phyloP scores from a whole-genome alignment of 1,139 yeast species.

The Wickerhamomyces sp. region DNA sequence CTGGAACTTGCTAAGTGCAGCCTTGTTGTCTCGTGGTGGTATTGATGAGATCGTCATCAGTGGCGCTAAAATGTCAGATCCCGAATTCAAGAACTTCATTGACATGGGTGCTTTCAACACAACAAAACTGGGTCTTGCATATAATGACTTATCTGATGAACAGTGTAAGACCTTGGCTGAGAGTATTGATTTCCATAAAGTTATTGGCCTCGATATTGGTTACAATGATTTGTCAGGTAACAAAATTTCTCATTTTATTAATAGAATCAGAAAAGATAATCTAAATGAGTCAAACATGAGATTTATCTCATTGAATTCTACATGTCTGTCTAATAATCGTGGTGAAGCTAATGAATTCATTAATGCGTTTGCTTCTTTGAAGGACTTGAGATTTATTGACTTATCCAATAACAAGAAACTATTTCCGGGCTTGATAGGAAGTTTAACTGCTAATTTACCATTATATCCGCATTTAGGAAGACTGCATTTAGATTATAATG shows the following conservation, averaged over 20 bases:
- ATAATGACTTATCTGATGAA: conserved; percentile 49
- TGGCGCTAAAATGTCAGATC: conserved; percentile 62
- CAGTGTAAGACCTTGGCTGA: conserved; percentile 49
- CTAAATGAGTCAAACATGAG: conserved; percentile 29
- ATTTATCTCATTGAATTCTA: conserved; percentile 48
- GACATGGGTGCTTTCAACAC: conserved; percentile 52
- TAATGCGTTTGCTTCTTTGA: conserved; percentile 38
- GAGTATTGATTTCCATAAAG: conserved; percentile 6
- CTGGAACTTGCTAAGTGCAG: conserved; percentile 69
- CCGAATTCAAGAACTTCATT: conserved; percentile 52
- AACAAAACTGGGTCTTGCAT: conserved; percentile 61
- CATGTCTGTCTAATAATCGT: conserved; percentile 34
- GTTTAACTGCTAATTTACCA: conserved; percentile 51
- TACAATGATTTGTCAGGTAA: conserved; percentile 64
- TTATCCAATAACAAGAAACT: conserved; percentile 60
- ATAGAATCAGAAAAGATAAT: conserved; percentile 29
- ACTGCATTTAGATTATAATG: conserved; percentile 59
- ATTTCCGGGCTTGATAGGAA: conserved; percentile 39
- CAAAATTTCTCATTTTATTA: conserved; percentile 48
- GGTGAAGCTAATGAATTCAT: conserved; percentile 27
- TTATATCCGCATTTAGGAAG: conserved; percentile 52
- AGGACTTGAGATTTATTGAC: conserved; percentile 59
- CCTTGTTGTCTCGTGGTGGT: conserved; percentile 64
- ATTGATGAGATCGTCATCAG: conserved; percentile 67
- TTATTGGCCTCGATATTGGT: conserved; percentile 62